Percentiles rank a stretch among this genome's conserved stretches.
Conservation (phyloP, 1,284 basidiomycete genomes). For the Mycosarcoma mackinlayi region DNA sequence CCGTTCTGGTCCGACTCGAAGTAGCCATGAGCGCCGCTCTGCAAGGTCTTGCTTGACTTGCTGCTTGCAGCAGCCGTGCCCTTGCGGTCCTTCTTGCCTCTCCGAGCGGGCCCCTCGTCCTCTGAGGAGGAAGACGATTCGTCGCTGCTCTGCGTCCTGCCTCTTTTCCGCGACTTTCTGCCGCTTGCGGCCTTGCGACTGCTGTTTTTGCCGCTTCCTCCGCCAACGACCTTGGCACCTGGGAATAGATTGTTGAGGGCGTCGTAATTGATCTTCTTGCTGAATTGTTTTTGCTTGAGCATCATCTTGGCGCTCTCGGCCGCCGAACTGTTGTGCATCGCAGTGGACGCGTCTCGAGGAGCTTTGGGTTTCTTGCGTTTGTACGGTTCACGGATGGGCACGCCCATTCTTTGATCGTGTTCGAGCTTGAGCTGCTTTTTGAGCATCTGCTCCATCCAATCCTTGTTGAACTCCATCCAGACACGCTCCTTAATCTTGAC, state of each 20-base stretch:
- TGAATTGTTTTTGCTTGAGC: conserved; percentile 65
- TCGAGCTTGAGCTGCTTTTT: conserved; percentile 65
- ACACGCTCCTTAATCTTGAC: conserved; percentile 89
- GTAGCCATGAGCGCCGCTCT: conserved; percentile 16
- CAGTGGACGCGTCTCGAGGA: conserved; percentile 58
- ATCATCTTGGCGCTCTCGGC: conserved; percentile 66
- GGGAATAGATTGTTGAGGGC: conserved; percentile 63
- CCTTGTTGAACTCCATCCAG: conserved; percentile 95
- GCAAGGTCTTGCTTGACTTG: conserved; percentile 15
- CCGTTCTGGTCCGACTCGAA: conserved; percentile 40
- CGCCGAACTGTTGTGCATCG: conserved; percentile 58
- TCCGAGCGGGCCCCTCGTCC: conserved; percentile 23
- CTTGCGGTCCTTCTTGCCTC: conserved; percentile 11
- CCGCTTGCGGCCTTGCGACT: conserved; percentile 11
- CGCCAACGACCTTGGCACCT: conserved; percentile 37
- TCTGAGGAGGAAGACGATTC: conserved; percentile 25
- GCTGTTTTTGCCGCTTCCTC: conserved; percentile 14
- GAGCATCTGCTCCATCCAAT: conserved; percentile 82
- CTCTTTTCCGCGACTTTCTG: conserved; percentile 18
- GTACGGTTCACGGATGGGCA: conserved; percentile 52
- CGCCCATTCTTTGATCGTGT: conserved; percentile 64
- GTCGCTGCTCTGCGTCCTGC: conserved; percentile 35
- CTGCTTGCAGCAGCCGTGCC: conserved; percentile 8
- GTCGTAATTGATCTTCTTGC: conserved; percentile 66
- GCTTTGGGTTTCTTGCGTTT: conserved; percentile 61